phyloP scores from a whole-genome alignment of 2,329 filamentous ascomycete genomes.

The Claviceps fusiformis region DNA sequence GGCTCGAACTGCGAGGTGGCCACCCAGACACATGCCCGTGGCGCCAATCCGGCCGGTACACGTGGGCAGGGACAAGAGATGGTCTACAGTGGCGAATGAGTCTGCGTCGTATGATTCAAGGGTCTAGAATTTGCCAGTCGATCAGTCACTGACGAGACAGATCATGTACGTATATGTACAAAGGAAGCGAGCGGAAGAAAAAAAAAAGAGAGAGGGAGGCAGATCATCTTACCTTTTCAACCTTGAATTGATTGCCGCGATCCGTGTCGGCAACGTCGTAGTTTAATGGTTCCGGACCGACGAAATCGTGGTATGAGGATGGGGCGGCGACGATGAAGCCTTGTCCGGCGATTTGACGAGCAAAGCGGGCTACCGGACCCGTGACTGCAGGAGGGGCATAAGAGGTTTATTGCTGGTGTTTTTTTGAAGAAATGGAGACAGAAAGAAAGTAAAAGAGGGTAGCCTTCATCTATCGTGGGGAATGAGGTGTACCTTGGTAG shows the following conservation, averaged over 20 bases:
- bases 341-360: conserved; percentile 79
- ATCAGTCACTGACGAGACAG: background rate
- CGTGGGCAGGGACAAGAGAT: conserved; percentile 57
- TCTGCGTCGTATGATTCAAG: conserved; percentile 79
- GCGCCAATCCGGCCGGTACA: conserved; percentile 69
- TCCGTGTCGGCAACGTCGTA: conserved; percentile 86
- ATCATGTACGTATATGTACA: background rate
- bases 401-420: background rate
- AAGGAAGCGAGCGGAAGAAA: background rate
- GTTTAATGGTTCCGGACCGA: conserved; percentile 64
- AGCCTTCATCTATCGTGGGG: background rate
- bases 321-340: conserved; percentile 89
- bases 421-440: background rate
- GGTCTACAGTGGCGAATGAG: conserved; percentile 51
- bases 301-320: conserved; percentile 89
- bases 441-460: background rate
- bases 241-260: conserved; percentile 73
- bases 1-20: conserved; percentile 60
- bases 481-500: conserved; percentile 58
- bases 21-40: conserved; percentile 87
- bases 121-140: conserved; percentile 35
- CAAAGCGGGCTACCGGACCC: conserved; percentile 78
- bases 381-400: conserved; percentile 48
- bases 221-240: conserved; percentile 48
- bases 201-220: background rate